A percentile compares a stretch with the other conserved stretches of the same genome.
Conservation (phyloP, 1,139 yeast species). For the Kluyveromyces sp. region DNA sequence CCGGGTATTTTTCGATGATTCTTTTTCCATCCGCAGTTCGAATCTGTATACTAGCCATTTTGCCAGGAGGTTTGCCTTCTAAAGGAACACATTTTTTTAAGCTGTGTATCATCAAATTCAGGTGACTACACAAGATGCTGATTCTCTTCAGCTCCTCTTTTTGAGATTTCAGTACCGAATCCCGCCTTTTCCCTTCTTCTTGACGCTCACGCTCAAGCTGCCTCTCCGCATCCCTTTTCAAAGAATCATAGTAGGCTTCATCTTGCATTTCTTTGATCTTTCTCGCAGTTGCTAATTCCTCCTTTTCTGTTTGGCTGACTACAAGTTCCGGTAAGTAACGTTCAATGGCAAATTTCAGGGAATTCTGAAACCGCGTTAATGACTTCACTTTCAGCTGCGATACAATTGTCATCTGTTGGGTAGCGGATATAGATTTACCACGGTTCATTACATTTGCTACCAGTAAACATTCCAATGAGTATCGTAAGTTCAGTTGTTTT, state of each 20-base stretch:
- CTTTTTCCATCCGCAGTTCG: slow-evolving; percentile 58
- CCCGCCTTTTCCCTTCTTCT: slow-evolving; percentile 15
- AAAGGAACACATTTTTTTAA: slow-evolving; percentile 10
- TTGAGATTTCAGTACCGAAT: slow-evolving; percentile 5
- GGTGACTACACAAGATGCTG: slow-evolving; percentile 15
- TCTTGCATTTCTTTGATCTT: slow-evolving; percentile 35
- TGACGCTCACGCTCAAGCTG: slow-evolving; percentile 22
- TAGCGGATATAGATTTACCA: slow-evolving; percentile 27
- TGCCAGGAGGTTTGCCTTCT: slow-evolving; percentile 10
- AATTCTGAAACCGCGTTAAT: slow-evolving; percentile 25
- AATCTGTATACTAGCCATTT: slow-evolving; percentile 34
- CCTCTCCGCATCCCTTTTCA: slow-evolving; percentile 30
- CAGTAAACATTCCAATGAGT: slow-evolving; percentile 33
- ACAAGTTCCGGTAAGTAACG: slow-evolving; percentile 33
- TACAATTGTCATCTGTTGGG: slow-evolving; percentile 31
- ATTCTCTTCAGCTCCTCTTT: slow-evolving; percentile 10
- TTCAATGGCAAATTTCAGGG: slow-evolving; percentile 26
- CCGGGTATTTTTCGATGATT: slow-evolving; percentile 47
- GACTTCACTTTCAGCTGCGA: slow-evolving; percentile 28
- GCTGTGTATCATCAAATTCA: slow-evolving; percentile 23
- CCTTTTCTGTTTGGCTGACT: slow-evolving; percentile 32
- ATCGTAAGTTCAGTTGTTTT: slow-evolving; percentile 23
- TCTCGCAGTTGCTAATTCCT: slow-evolving; percentile 33
- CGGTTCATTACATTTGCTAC: slow-evolving; percentile 33
- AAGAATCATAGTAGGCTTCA: slow-evolving; percentile 34